These are phyloP conservation scores for Rhipidocladum racemiflorum DNA, from an alignment of 176 grass and related monocot genomes.

Conservation along the genomic window DNA sequence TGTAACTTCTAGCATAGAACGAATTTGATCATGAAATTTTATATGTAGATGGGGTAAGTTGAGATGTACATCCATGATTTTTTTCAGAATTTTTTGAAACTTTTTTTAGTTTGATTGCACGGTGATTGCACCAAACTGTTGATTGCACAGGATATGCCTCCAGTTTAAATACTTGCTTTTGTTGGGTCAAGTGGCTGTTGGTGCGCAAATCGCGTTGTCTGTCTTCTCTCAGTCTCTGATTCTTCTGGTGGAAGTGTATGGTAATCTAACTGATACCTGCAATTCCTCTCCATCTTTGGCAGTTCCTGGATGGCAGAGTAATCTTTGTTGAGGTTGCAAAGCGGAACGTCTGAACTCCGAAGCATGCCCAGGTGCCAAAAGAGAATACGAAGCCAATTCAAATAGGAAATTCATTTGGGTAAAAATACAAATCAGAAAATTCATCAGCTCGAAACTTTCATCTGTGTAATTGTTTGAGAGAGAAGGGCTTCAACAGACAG, in stretches of 20 bases:
- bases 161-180: too few relatives aligned
- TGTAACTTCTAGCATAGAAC: too few relatives aligned
- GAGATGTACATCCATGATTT: too few relatives aligned
- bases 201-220: neutral
- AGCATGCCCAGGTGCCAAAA: constrained; percentile 1
- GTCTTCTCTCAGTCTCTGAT: neutral
- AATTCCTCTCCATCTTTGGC: constrained; percentile 8
- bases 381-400: neutral
- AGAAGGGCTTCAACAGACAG: neutral
- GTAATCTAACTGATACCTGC: neutral
- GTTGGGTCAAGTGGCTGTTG: neutral
- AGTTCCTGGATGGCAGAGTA: constrained; percentile 79
- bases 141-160: too few relatives aligned
- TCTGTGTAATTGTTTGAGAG: neutral
- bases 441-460: neutral
- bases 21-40: too few relatives aligned
- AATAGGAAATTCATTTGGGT: neutral
- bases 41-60: too few relatives aligned
- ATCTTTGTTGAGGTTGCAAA: constrained; percentile 73
- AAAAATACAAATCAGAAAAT: neutral
- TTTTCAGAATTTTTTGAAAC: too few relatives aligned
- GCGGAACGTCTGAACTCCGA: constrained; percentile 37
- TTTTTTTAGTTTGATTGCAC: too few relatives aligned
- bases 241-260: neutral
- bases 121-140: too few relatives aligned